Evolutionary conservation across 2,329 filamentous ascomycete genomes (phyloP), one percentile per base, ranked within the genome.

Genomic region (Colletotrichum chlorophyti): DNA sequence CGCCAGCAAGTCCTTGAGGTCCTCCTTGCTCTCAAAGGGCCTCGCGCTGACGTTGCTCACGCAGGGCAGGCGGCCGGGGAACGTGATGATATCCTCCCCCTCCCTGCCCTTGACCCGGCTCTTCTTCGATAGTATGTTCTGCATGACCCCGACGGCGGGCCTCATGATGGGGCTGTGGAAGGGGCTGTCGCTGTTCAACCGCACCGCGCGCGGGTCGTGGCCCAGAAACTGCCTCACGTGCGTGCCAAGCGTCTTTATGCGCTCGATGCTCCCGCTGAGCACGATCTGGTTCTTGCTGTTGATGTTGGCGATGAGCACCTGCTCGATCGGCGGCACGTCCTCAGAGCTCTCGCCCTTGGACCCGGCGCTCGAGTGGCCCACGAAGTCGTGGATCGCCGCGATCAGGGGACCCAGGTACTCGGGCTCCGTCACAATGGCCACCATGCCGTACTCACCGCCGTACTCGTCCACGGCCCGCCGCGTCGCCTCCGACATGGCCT

Each of bases 241-340:
- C 10, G 91, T 87, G 50, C 97, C 79, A 15, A 97, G 85, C 54
- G 88, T 89, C 67, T 86, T 88, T 72, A 97, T 97, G 65, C 87
- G 83, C 66, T 89, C 88, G 50, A 97, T 88, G 73, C 88, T 94
- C 31, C 94, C 94, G 69, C 91, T 95, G 49, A 98, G 80, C 48
- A 97, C 94, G 67, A 98, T 96, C 76, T 98, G 94, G 71, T 97
- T 97, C 77, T 93, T 95, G 72, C 89, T 91, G 77, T 98, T 98
- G 76, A 96, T 87, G 74, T 98, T 97, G 59, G 93, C 94, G 65
- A 98, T 93, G 65, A 90, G 80, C 47, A 97, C 93, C 73, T 96
- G 91, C 69, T 95, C 85, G 52, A 96, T 92, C 4, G 91, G 86
- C 15, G 91, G 89, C 26, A 87, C 75, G 64, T 90, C 83, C 63